Base-by-base conservation (phyloP, 352 stramenopile genomes). In the Phytopythium chamaehyphon region DNA sequence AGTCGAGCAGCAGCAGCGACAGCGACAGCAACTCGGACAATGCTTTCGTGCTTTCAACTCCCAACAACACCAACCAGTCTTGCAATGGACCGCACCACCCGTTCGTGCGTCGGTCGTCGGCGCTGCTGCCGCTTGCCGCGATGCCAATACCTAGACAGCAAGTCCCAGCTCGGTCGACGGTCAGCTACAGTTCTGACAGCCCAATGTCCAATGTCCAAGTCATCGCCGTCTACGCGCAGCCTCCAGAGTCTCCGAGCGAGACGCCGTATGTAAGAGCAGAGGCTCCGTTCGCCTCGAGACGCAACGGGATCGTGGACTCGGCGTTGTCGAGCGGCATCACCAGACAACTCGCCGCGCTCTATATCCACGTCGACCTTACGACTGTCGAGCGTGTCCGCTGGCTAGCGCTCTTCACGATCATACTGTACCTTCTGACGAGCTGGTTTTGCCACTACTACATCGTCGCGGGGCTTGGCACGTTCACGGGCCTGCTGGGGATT, bases 371-470 rank as follows among this genome's bases (percentile, higher is more conserved):
- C 21, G 59, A 67, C 23, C 59, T 72, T 55, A 62, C 59, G 0
- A 70, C 62, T 1, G 66, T 72, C 38, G 66, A 75, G 47, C 56
- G 58, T 33, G 47, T 70, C 37, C 62, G 66, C 39, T 75, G 66
- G 66, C 33, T 65, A 12, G 63, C 62, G 21, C 64, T 66, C 14
- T 75, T 64, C 53, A 69, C 71, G 28, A 48, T 70, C 14, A 40
- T 75, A 19, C 40, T 69, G 37, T 75, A 75, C 40, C 56, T 65
- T 14, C 23, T 70, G 45, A 69, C 66, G 1, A 65, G 57, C 40
- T 65, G 57, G 57, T 63, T 70, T 22, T 48, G 48, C 10, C 54
- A 55, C 19, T 56, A 57, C 21, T 72, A 70, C 21, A 37, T 57
- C n/a, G 59, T 72, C 42, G 62, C 66, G 18, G 23, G 40, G 14